A percentile compares a stretch with the other conserved stretches of the same genome.
Conservation (phyloP, 768 basidiomycete species). For the Amanita subjunquillea region DNA sequence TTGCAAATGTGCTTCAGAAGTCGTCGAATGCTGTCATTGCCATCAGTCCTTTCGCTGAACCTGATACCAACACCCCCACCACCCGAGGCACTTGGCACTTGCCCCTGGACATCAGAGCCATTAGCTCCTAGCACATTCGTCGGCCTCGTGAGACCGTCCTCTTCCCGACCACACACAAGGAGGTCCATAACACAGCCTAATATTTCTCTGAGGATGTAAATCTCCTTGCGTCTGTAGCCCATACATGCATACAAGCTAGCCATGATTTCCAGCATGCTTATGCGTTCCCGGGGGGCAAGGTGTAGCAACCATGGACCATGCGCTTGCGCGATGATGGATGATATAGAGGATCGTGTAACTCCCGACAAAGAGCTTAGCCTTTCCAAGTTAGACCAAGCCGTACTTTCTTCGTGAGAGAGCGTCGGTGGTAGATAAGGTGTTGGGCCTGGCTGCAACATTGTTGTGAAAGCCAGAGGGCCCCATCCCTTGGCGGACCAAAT, state of each 20-base stretch:
- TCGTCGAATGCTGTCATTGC: constrained; percentile 73
- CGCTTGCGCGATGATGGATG: constrained; percentile 52
- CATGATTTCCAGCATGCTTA: constrained; percentile 57
- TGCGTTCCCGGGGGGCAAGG: constrained; percentile 66
- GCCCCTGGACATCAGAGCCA: constrained; percentile 39
- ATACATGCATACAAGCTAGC: constrained; percentile 72
- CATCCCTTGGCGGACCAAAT: constrained; percentile 85
- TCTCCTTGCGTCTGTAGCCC: constrained; percentile 84
- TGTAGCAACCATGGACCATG: constrained; percentile 87
- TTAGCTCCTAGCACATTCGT: constrained; percentile 28
- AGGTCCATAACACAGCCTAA: constrained; percentile 78
- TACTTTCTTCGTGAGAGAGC: constrained; percentile 32
- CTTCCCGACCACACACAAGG: constrained; percentile 76
- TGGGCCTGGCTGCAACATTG: constrained; percentile 59
- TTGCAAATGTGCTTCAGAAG: constrained; percentile 68
- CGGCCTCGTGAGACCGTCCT: constrained; percentile 42
- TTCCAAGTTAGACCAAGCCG: constrained; percentile 44
- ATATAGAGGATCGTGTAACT: constrained; percentile 60
- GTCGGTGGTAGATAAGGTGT: constrained; percentile 52
- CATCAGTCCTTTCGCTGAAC: constrained; percentile 62
- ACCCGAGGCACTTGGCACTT: constrained; percentile 22
- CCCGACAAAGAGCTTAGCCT: constrained; percentile 60
- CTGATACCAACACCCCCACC: constrained; percentile 60
- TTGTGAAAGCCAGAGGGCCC: constrained; percentile 68
- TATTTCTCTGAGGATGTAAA: constrained; percentile 76